A percentile compares a stretch with the other conserved stretches of the same genome.
These are phyloP conservation scores for Coniella lustricola DNA, from an alignment of 2,329 filamentous ascomycete genomes.

Conservation along the genomic window DNA sequence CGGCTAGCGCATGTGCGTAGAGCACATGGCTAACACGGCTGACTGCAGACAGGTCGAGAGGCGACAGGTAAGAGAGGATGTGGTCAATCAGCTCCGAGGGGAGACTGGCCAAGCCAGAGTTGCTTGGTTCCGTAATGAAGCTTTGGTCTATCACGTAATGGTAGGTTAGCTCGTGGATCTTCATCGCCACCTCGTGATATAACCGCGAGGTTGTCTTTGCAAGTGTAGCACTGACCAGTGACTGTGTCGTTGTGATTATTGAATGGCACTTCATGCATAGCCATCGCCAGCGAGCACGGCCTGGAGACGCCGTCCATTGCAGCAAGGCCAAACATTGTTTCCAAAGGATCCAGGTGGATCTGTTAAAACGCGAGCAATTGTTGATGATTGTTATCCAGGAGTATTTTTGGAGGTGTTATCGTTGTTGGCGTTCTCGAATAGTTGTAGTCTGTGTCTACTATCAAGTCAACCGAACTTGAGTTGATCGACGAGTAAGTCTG, in stretches of 20 bases:
- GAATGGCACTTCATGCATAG: neutral
- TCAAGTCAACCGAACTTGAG: too few relatives aligned
- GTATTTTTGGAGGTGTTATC: neutral
- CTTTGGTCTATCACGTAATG: neutral
- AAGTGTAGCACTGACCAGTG: neutral
- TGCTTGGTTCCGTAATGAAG: neutral
- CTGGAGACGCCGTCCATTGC: constrained; percentile 4
- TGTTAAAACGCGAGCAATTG: neutral
- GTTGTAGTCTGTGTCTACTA: too few relatives aligned
- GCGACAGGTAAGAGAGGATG: constrained; percentile 61
- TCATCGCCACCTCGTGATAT: neutral
- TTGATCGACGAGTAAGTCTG: neutral
- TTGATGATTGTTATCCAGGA: neutral
- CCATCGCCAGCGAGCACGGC: constrained; percentile 9
- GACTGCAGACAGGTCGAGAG: constrained; percentile 54
- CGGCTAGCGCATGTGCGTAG: constrained; percentile 51
- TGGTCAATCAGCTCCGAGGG: constrained; percentile 69
- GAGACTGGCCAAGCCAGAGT: constrained; percentile 41
- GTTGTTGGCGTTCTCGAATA: too few relatives aligned
- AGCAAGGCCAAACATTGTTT: constrained; percentile 3
- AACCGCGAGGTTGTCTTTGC: neutral
- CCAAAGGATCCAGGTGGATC: neutral
- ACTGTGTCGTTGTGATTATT: neutral
- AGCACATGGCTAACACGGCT: constrained; percentile 57
- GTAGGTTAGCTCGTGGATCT: neutral